Conservation (phyloP, 2,329 filamentous ascomycete species). For the Orbilia blumenaviensis region DNA sequence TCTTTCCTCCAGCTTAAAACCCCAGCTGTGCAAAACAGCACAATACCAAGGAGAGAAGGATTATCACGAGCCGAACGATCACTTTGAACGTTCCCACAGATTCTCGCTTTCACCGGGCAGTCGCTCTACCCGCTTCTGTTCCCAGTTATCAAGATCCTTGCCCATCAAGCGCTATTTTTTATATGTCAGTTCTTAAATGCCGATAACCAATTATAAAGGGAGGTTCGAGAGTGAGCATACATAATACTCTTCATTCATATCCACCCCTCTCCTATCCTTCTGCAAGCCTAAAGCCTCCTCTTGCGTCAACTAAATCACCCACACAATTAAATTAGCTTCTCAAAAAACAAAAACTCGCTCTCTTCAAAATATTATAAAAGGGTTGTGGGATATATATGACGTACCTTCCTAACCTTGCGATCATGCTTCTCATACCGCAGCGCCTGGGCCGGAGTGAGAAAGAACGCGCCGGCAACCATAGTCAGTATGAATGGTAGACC, state of each 20-base stretch:
- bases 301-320: constrained; percentile 68
- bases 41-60: no score
- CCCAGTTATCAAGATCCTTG: constrained; percentile 94
- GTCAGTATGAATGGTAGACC: constrained; percentile 90
- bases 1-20: no score
- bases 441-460: constrained; percentile 91
- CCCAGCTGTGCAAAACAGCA: no score
- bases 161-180: constrained; percentile 75
- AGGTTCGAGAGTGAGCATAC: constrained; percentile 64
- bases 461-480: constrained; percentile 91
- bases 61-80: no score
- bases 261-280: constrained; percentile 73
- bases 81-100: constrained; percentile 46
- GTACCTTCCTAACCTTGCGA: constrained; percentile 77
- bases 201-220: background rate
- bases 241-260: constrained; percentile 87
- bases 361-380: background rate
- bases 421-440: constrained; percentile 94
- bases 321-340: background rate
- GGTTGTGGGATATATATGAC: background rate
- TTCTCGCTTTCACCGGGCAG: constrained; percentile 84
- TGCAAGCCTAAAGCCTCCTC: constrained; percentile 88
- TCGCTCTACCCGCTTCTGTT: constrained; percentile 91
- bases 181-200: background rate
- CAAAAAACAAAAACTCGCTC: background rate